Base-by-base conservation (phyloP, 1,284 basidiomycete species). In the Bjerkandera adusta region DNA sequence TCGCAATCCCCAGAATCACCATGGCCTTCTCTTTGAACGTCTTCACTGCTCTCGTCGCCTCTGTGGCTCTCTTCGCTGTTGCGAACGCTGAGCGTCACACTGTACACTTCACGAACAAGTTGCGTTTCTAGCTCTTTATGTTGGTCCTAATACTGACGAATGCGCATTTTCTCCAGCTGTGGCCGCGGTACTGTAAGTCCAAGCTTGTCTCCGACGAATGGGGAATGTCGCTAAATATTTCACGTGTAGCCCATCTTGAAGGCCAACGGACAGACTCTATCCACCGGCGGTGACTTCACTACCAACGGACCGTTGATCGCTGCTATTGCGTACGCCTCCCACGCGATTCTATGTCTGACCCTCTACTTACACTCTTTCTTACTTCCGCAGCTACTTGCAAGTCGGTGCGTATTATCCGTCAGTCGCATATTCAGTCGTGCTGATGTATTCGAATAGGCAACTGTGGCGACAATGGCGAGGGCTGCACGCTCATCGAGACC, bases 391-490 rank as follows among this genome's bases (percentile, higher is more conserved):
- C 26, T 42, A 32, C 27, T 29, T 42, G 27, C 41, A 43, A 32
- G 35, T 32, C 15, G 41, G 41, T 43, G 5, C 13, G 21, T 21
- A 22, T 15, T n/a, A n/a, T n/a, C n/a, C n/a, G n/a, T n/a, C n/a
- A n/a, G n/a, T n/a, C n/a, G n/a, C n/a, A n/a, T n/a, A n/a, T n/a
- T n/a, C n/a, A n/a, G n/a, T n/a, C n/a, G n/a, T n/a, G n/a, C n/a
- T n/a, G n/a, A n/a, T n/a, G n/a, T n/a, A n/a, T 13, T 13, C 27
- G 15, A 15, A 21, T 30, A 60, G 62, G 64, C 30, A 44, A 56
- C 4, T 76, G 74, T 49, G 36, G 45, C 4, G 48, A 58, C 48
- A 76, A 76, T 43, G 75, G 72, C 35, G 74, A 76, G 54, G 45
- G 61, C 3, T 76, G 75, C 39, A 51, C 64, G 1, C 53, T 71